Evolutionary conservation across 768 basidiomycete genomes (phyloP).

Genomic region (Termitomyces sp.): DNA sequence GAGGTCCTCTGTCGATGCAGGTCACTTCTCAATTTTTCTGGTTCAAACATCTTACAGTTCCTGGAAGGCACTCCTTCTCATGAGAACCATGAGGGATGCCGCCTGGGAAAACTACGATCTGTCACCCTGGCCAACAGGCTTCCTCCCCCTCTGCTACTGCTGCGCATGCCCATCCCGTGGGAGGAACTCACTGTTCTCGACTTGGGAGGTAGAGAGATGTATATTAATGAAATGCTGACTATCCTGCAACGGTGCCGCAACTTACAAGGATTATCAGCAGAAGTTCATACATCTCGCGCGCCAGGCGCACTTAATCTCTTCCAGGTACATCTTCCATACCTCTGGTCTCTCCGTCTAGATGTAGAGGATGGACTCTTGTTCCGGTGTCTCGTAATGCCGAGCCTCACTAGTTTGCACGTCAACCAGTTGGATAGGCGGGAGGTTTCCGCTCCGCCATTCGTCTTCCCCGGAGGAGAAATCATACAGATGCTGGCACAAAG

Average conservation of each 20-base stretch:
- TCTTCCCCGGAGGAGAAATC: slow-evolving; percentile 2
- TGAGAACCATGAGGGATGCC: not conserved
- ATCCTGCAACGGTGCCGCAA: not conserved
- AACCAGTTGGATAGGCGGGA: not conserved
- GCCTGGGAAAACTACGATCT: not conserved
- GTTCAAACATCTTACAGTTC: slow-evolving; percentile 4
- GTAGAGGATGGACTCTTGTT: slow-evolving; percentile 5
- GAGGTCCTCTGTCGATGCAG: slow-evolving; percentile 6
- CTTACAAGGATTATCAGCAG: slow-evolving; percentile 3
- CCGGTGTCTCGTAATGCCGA: slow-evolving; percentile 3
- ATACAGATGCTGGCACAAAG: slow-evolving; percentile 7
- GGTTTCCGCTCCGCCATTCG: not conserved
- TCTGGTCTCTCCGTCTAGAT: slow-evolving; percentile 4
- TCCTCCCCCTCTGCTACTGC: not conserved
- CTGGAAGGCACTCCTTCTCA: not conserved
- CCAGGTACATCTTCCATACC: slow-evolving; percentile 6
- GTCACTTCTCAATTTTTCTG: slow-evolving; percentile 2
- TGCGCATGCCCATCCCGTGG: slow-evolving; percentile 6
- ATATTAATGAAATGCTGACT: not conserved
- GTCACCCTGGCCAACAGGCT: not conserved
- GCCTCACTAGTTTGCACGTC: slow-evolving; percentile 3
- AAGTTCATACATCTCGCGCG: not conserved
- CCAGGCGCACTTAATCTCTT: not conserved
- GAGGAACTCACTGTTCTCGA: slow-evolving; percentile 1
- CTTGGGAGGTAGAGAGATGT: not conserved